Base-by-base conservation (phyloP, 257 asterid species). In the Lavandula angustifolia region DNA sequence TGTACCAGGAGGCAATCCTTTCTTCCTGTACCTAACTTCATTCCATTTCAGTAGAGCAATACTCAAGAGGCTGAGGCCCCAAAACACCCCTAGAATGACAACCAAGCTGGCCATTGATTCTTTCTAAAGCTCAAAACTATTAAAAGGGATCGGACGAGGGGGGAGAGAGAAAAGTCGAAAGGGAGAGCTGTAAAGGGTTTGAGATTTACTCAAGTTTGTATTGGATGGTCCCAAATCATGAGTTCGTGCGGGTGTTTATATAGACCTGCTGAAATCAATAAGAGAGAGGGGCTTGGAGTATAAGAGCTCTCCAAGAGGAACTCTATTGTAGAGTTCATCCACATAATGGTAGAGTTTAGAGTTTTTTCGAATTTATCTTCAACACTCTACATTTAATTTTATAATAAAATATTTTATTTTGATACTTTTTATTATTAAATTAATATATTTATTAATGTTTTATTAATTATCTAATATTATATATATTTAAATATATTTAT, bases 1-100 rank as follows among this genome's bases (percentile, higher is more conserved):
- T 68, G 96, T 90, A 33, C 99, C 99, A 32, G 95, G 98, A 9
- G 99, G 99, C 59, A 94, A 72, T 29, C 92, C 87, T 75, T 82
- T 86, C 69, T 86, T 91, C 74, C 76, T 82, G 82, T 88, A 94
- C 80, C 71, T 82, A 22, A 88, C 78, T 50, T 86, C 95, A 57
- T 94, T 94, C 99, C 99, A 94, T 79, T 80, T 90, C 55, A 90
- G 82, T 57, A 94, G 66, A 53, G 89, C 96, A 60, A 80, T 67
- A 70, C 87, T 68, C 37, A 91, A 52, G 75, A 91, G n/a, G 74
- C 95, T 84, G 74, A 91, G 81, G 9, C 83, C 87, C 69, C 86
- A 80, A 66, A 82, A 75, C 61, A 78, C 54, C 62, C 80, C 86
- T 11, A 92, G 69, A 59, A 82, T 55, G 60, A 68, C 81, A 70